Conservation (phyloP, 306 rosid species). For the Lagenaria siceraria region DNA sequence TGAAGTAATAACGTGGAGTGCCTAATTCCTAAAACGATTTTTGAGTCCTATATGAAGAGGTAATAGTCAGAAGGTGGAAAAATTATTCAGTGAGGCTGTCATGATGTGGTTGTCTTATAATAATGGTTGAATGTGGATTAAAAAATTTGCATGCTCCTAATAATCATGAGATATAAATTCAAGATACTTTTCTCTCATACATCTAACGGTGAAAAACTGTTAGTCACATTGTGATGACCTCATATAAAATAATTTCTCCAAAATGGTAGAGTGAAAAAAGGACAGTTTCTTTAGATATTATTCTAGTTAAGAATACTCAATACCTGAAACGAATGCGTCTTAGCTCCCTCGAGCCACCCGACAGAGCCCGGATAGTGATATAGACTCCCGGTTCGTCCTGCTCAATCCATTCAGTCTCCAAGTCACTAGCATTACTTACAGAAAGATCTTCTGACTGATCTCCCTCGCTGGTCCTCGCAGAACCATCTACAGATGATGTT, state of each 20-base stretch:
- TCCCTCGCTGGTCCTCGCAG: constrained; percentile 78
- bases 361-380: constrained; percentile 76
- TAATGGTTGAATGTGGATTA: too few relatives aligned
- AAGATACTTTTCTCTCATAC: too few relatives aligned
- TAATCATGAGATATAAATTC: too few relatives aligned
- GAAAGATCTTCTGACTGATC: constrained; percentile 86
- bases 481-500: constrained; percentile 71
- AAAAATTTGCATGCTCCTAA: too few relatives aligned
- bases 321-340: constrained; percentile 95
- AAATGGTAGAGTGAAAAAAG: too few relatives aligned
- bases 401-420: constrained; percentile 97
- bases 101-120: too few relatives aligned
- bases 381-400: constrained; percentile 96
- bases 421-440: constrained; percentile 84
- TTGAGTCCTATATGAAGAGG: neutral
- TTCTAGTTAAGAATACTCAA: neutral
- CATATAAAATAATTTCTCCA: too few relatives aligned
- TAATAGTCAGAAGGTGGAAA: neutral
- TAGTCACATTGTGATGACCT: too few relatives aligned
- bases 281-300: neutral
- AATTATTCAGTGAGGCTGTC: too few relatives aligned
- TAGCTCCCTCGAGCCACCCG: constrained; percentile 78
- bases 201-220: too few relatives aligned
- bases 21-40: neutral
- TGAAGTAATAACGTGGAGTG: neutral